phyloP scores from a whole-genome alignment of 495 filamentous ascomycete species.

The Filosporella fistucella region DNA sequence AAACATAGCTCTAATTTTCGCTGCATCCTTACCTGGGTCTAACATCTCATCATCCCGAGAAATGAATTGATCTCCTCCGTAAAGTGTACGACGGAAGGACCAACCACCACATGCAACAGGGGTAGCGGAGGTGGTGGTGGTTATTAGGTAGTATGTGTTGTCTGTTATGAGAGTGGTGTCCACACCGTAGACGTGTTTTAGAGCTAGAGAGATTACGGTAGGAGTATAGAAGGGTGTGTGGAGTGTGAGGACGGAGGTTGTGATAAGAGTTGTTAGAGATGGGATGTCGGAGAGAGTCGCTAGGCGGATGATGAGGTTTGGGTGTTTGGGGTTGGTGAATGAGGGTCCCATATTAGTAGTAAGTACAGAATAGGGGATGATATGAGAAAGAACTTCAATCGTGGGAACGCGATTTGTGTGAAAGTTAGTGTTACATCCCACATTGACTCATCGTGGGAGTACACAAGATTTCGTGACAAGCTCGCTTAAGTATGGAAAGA shows the following conservation, averaged over 20 bases:
- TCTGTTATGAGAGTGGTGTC: constrained; percentile 8
- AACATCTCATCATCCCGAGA: constrained; percentile 4
- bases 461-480: too few species aligned
- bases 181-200: constrained; percentile 7
- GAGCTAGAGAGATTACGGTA: background rate
- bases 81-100: constrained; percentile 7
- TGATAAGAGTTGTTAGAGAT: constrained; percentile 5
- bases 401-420: too few species aligned
- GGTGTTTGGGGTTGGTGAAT: too few species aligned
- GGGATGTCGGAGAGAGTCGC: constrained; percentile 11
- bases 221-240: constrained; percentile 8
- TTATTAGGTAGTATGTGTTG: constrained; percentile 5
- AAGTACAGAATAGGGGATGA: too few species aligned
- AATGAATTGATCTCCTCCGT: constrained; percentile 6
- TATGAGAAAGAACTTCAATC: too few species aligned
- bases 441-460: too few species aligned
- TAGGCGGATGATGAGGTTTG: background rate
- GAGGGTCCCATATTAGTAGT: too few species aligned
- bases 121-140: background rate
- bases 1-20: constrained; percentile 14
- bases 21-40: constrained; percentile 4
- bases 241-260: constrained; percentile 7
- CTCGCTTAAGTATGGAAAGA: too few species aligned
- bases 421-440: too few species aligned
- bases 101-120: constrained; percentile 11